phyloP scores from a whole-genome alignment of 208 protist genomes.

The Wallacemonas sp. region DNA sequence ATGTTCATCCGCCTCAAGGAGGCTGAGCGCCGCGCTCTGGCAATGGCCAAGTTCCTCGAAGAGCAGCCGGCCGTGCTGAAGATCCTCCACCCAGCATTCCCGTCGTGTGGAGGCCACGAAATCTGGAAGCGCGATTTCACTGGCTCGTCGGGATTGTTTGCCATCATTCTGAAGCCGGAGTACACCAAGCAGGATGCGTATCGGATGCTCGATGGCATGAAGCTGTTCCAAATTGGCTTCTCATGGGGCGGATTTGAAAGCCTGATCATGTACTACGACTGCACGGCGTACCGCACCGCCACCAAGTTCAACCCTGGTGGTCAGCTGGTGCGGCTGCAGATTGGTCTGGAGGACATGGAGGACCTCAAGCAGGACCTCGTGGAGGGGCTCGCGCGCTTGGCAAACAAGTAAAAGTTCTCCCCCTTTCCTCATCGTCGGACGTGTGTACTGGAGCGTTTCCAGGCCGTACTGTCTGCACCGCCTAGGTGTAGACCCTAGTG shows the following conservation, averaged over 20 bases:
- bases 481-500: no score
- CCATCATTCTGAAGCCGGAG: constrained; percentile 23
- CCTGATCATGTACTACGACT: constrained; percentile 32
- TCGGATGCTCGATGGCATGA: constrained; percentile 27
- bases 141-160: constrained; percentile 25
- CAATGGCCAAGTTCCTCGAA: constrained; percentile 22
- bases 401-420: no score
- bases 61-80: constrained; percentile 24
- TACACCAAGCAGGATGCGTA: constrained; percentile 23
- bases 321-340: constrained; percentile 21
- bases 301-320: constrained; percentile 24
- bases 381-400: constrained; percentile 15
- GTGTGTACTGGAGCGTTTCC: no score
- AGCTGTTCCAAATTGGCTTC: constrained; percentile 26
- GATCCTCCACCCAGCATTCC: constrained; percentile 30
- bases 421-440: no score
- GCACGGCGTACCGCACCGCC: constrained; percentile 28
- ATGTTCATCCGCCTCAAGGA: constrained; percentile 33
- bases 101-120: constrained; percentile 25
- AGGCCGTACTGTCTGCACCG: no score
- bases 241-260: constrained; percentile 40
- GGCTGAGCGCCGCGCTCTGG: constrained; percentile 24
- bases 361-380: constrained; percentile 31
- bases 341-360: constrained; percentile 24
- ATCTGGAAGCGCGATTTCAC: constrained; percentile 39